Evolutionary conservation across 2,329 filamentous ascomycete species (phyloP).

Genomic region (Botryotinia calthae): DNA sequence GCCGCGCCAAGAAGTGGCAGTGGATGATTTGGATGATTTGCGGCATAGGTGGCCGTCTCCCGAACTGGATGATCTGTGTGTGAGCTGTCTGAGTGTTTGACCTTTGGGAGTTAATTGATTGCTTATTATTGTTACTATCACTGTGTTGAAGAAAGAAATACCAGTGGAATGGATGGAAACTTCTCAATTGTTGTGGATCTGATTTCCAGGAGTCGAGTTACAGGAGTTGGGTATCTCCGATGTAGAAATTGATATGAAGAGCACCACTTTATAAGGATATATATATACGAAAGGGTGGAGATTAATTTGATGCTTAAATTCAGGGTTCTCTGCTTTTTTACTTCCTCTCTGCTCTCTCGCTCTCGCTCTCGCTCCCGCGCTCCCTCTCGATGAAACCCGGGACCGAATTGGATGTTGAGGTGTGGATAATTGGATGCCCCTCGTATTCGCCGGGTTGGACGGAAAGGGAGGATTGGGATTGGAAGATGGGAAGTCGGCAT

Average conservation of each 20-base stretch:
- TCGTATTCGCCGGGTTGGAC: not conserved
- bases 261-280: conserved; percentile 5
- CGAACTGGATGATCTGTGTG: not conserved
- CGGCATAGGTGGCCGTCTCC: not conserved
- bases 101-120: not conserved
- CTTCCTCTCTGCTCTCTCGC: too few species aligned
- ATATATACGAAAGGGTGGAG: not conserved
- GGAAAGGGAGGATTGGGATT: not conserved
- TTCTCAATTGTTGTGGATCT: too few species aligned
- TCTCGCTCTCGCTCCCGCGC: too few species aligned
- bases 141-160: not conserved
- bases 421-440: not conserved
- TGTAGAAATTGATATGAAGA: not conserved
- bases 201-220: not conserved
- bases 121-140: not conserved
- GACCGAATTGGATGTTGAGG: not conserved
- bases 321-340: not conserved
- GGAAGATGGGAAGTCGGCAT: not conserved
- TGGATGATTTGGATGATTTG: not conserved
- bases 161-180: not conserved
- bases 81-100: too few species aligned
- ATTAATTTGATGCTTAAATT: not conserved
- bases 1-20: not conserved
- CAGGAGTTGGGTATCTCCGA: too few species aligned
- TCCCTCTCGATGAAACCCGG: not conserved